Conservation (phyloP, 2,329 filamentous ascomycete species). For the Pseudogymnoascus sp. region DNA sequence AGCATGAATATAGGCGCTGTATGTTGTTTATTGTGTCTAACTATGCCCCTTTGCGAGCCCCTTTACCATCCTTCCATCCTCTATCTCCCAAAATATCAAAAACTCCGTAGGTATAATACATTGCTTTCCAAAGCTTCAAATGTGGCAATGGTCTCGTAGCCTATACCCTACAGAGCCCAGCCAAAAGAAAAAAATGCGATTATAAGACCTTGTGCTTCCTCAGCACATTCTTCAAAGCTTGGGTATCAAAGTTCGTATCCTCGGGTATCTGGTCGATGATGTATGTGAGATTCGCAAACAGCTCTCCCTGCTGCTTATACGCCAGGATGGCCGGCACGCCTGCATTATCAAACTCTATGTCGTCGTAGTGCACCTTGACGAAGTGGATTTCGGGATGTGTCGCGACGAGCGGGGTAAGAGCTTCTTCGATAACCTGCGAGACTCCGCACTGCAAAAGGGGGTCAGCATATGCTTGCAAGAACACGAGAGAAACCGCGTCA, state of each 20-base stretch:
- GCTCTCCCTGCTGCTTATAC: constrained; percentile 79
- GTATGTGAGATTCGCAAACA: constrained; percentile 84
- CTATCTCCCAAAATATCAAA: background rate
- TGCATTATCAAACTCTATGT: constrained; percentile 89
- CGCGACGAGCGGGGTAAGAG: constrained; percentile 67
- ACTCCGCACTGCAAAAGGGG: constrained; percentile 59
- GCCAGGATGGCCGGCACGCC: constrained; percentile 82
- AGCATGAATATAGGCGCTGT: background rate
- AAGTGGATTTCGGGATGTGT: constrained; percentile 71
- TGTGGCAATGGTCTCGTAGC: background rate
- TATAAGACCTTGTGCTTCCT: constrained; percentile 47
- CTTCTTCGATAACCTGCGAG: constrained; percentile 71
- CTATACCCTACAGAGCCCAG: background rate
- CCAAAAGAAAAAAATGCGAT: background rate
- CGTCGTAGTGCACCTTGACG: constrained; percentile 82
- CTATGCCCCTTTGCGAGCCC: background rate
- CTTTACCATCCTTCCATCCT: background rate
- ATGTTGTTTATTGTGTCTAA: background rate
- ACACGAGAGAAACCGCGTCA: background rate
- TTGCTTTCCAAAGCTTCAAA: background rate
- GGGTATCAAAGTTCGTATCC: constrained; percentile 51
- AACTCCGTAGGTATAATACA: background rate
- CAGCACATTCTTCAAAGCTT: constrained; percentile 47
- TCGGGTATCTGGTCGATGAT: constrained; percentile 80
- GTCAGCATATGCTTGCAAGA: constrained; percentile 19